Percentiles rank a stretch among this genome's conserved stretches.
phyloP scores from a whole-genome alignment of 371 early-diverging fungal species.

The Lichtheimia corymbifera region DNA sequence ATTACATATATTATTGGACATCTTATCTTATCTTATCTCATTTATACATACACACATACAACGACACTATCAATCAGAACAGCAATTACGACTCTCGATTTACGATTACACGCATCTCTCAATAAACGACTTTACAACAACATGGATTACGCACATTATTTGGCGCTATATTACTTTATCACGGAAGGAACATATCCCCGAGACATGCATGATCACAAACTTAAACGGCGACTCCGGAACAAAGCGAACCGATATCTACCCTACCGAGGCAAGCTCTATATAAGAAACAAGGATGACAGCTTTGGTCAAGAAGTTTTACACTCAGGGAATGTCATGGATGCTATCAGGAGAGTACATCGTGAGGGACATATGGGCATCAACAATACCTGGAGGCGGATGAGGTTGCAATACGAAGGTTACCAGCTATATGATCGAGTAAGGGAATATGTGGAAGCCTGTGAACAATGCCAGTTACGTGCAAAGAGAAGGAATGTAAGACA shows the following conservation, averaged over 20 bases:
- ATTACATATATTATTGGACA: no score
- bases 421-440: conserved; percentile 6
- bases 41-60: no score
- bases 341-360: conserved; percentile 5
- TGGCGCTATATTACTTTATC: no score
- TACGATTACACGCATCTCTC: no score
- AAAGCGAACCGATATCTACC: neutral
- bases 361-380: conserved; percentile 22
- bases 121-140: no score
- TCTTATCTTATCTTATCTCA: no score
- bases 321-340: neutral
- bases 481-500: neutral
- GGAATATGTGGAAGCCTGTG: conserved; percentile 6
- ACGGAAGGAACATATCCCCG: neutral
- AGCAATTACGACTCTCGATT: no score
- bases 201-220: neutral
- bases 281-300: neutral
- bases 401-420: conserved; percentile 10
- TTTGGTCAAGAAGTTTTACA: conserved; percentile 16
- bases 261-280: neutral
- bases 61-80: no score
- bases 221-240: conserved; percentile 5
- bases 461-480: conserved; percentile 10
- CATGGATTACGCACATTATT: no score
- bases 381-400: conserved; percentile 14